phyloP scores from a whole-genome alignment of 2,329 filamentous ascomycete species.

The Blastomyces gilchristii region DNA sequence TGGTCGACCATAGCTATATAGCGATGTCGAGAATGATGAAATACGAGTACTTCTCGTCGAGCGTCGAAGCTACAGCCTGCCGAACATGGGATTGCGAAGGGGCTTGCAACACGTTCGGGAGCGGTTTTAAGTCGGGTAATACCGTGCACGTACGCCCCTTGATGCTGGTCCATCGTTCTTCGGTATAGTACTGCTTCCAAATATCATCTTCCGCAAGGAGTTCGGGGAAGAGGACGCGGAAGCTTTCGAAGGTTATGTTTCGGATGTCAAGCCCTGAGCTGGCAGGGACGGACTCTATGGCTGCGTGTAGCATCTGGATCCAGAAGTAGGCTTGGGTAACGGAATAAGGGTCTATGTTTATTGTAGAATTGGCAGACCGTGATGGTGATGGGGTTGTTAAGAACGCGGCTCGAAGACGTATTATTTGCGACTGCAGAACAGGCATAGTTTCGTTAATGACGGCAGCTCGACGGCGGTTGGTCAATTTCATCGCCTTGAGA shows the following conservation, averaged over 20 bases:
- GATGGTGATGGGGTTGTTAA: not conserved
- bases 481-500: not conserved
- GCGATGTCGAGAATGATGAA: not conserved
- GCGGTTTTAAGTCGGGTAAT: slow-evolving; percentile 21
- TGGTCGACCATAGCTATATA: not conserved
- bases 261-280: slow-evolving; percentile 3
- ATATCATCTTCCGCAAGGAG: slow-evolving; percentile 17
- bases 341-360: not conserved
- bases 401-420: slow-evolving; percentile 5
- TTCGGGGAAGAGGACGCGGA: slow-evolving; percentile 18
- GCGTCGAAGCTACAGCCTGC: not conserved
- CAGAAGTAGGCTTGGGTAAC: slow-evolving; percentile 8
- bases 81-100: not conserved
- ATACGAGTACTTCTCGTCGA: not conserved
- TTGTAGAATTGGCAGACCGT: not conserved
- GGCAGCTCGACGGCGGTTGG: not conserved
- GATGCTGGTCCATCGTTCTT: slow-evolving; percentile 21
- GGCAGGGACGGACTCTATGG: not conserved
- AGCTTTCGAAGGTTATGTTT: slow-evolving; percentile 12
- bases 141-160: slow-evolving; percentile 21
- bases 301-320: slow-evolving; percentile 7
- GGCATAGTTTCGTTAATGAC: slow-evolving; percentile 4
- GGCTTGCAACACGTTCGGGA: slow-evolving; percentile 20
- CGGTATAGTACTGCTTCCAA: slow-evolving; percentile 23
- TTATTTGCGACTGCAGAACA: slow-evolving; percentile 2